These are phyloP conservation scores for Pyrenochaeta sp. DNA, from an alignment of 2,329 filamentous ascomycete genomes.

Conservation along the genomic window DNA sequence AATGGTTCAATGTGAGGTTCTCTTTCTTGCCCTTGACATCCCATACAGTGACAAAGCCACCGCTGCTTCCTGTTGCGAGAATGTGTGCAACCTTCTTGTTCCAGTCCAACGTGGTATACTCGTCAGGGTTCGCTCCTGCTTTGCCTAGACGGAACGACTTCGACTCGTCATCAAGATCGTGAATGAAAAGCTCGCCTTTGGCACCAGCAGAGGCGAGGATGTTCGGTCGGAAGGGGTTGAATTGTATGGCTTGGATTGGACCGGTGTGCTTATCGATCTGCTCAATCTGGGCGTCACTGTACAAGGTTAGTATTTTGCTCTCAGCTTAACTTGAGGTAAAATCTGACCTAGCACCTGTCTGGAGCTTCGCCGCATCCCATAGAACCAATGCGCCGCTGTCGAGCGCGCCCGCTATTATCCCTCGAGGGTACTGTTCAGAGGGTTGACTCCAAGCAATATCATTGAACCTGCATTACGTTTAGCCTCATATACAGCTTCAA, in stretches of 20 bases:
- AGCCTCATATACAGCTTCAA: conserved; percentile 16
- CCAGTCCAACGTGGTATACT: conserved; percentile 97
- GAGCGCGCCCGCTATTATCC: conserved; percentile 92
- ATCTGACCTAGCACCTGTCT: conserved; percentile 59
- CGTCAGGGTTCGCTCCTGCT: conserved; percentile 85
- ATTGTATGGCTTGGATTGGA: conserved; percentile 92
- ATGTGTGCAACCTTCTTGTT: conserved; percentile 98
- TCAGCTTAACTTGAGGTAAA: conserved; percentile 55
- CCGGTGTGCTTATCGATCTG: conserved; percentile 90
- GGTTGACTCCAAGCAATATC: conserved; percentile 94
- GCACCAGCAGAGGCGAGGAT: conserved; percentile 90
- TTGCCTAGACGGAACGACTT: conserved; percentile 91
- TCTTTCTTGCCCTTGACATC: conserved; percentile 98
- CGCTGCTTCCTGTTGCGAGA: conserved; percentile 88
- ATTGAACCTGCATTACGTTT: conserved; percentile 74
- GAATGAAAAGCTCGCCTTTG: conserved; percentile 95
- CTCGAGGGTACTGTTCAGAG: conserved; percentile 77
- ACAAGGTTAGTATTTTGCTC: conserved; percentile 35
- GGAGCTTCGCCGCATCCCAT: conserved; percentile 83
- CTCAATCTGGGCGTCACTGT: conserved; percentile 79
- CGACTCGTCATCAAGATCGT: conserved; percentile 88
- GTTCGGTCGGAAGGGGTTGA: conserved; percentile 91
- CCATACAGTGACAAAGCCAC: conserved; percentile 97
- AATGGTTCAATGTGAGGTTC: conserved; percentile 89
- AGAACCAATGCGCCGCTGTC: conserved; percentile 93